These are phyloP conservation scores for Amanita muscaria DNA, from an alignment of 768 basidiomycete genomes.

Conservation along the genomic window DNA sequence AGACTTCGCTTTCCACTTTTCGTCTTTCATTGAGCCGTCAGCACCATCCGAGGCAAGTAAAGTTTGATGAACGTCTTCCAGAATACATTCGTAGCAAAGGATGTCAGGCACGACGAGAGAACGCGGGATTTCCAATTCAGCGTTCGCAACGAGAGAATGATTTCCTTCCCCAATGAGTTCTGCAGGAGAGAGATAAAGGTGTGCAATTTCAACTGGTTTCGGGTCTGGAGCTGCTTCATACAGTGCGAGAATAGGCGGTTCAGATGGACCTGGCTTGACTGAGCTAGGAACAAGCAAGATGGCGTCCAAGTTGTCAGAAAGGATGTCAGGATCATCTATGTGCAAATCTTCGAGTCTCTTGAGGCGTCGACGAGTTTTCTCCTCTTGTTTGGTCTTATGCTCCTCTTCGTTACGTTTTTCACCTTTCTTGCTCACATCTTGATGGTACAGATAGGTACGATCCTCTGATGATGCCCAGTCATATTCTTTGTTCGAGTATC, in stretches of 20 bases:
- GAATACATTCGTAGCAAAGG: constrained; percentile 32
- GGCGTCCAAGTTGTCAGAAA: constrained; percentile 5
- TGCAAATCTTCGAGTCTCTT: neutral
- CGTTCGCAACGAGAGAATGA: constrained; percentile 45
- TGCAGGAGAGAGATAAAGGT: constrained; percentile 37
- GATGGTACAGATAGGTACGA: constrained; percentile 21
- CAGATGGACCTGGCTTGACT: constrained; percentile 9
- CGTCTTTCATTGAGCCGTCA: constrained; percentile 21
- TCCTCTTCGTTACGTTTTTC: neutral
- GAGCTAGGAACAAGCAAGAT: constrained; percentile 9
- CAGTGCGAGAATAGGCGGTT: constrained; percentile 20
- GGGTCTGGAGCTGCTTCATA: constrained; percentile 19
- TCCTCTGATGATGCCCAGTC: constrained; percentile 25
- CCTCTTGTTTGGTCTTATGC: neutral
- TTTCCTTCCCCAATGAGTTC: constrained; percentile 33
- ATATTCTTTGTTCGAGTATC: neutral
- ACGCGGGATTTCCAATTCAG: constrained; percentile 45
- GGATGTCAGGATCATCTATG: neutral
- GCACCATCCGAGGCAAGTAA: constrained; percentile 18
- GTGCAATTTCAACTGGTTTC: constrained; percentile 27
- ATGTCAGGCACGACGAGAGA: constrained; percentile 24
- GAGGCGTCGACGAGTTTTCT: neutral
- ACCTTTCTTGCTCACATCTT: constrained; percentile 10
- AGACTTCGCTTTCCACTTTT: constrained; percentile 13
- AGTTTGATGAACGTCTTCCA: constrained; percentile 18